Base-by-base conservation (phyloP, 2,329 filamentous ascomycete species). In the Alternaria viburni region DNA sequence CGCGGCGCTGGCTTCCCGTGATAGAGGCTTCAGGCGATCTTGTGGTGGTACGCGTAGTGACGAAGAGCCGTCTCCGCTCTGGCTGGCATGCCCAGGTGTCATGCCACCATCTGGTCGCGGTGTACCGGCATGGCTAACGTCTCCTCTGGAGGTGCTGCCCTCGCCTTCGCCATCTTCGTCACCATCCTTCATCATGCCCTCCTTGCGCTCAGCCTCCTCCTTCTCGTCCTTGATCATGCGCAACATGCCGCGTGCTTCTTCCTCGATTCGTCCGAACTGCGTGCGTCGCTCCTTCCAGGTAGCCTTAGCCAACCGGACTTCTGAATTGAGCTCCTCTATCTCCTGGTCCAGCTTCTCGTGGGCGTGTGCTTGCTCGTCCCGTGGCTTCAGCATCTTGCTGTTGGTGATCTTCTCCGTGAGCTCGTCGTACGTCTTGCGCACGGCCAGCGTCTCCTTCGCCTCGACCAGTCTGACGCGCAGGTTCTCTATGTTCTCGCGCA, bases 191-290 rank as follows among this genome's bases (percentile, higher is more conserved):
- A 81, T 82, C 79, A 81, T 82, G 25, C 93, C 93, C 79, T 96
- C 93, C 58, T 93, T 87, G 45, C 93, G 86, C 81, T 97, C 93
- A 0, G 96, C 92, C 81, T 97, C 93, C 78, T 97, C 94, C 82
- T 97, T 97, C 84, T 97, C 95, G 74, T 97, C 94, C 64, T 93
- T 89, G 74, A 98, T 97, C 78, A 96, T 86, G 52, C 92, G 86
- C 61, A 94, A 85, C 78, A 98, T 86, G 67, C 92, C 86, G 87
- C 92, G 91, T n/a, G 93, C 93, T 82, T 97, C 95, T 63, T 94
- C 92, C 77, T 97, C 92, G 73, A 98, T 94, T 59, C 89, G 87
- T 61, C 90, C 92, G 79, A 97, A 97, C 80, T 97, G 93, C 71
- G 93, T 91, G 66, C 91, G 85, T 43, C 95, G 86, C 80, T 97